These are phyloP conservation scores for Rhodocollybia butyracea DNA, from an alignment of 768 basidiomycete genomes.

Conservation along the genomic window DNA sequence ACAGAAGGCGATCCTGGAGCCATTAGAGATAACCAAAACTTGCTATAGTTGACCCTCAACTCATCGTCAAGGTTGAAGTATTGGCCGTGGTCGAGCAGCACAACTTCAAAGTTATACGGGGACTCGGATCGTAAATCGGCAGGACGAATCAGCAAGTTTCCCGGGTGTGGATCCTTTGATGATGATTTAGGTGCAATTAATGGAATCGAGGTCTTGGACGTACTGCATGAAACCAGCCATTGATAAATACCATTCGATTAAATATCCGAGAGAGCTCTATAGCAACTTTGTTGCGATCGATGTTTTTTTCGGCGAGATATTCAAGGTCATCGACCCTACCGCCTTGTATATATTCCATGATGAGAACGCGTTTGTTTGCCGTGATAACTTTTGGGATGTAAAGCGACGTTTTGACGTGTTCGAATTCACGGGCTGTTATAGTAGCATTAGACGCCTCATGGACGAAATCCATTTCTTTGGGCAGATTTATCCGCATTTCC, in stretches of 20 bases:
- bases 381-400: slow-evolving; percentile 85
- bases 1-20: slow-evolving; percentile 63
- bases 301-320: slow-evolving; percentile 76
- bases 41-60: slow-evolving; percentile 79
- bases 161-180: slow-evolving; percentile 81
- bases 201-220: slow-evolving; percentile 22
- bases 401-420: slow-evolving; percentile 66
- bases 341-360: slow-evolving; percentile 95
- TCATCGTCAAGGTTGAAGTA: slow-evolving; percentile 88
- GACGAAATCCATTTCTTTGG: slow-evolving; percentile 92
- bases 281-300: slow-evolving; percentile 92
- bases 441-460: slow-evolving; percentile 87
- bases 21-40: slow-evolving; percentile 90
- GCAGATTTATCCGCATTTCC: slow-evolving; percentile 91
- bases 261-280: slow-evolving; percentile 86
- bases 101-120: slow-evolving; percentile 95
- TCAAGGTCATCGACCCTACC: slow-evolving; percentile 84
- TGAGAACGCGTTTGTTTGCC: slow-evolving; percentile 79
- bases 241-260: slow-evolving; percentile 91
- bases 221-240: slow-evolving; percentile 87
- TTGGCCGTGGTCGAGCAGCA: slow-evolving; percentile 88
- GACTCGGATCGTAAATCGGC: slow-evolving; percentile 59
- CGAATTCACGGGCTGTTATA: slow-evolving; percentile 70
- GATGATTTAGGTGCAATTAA: slow-evolving; percentile 2
- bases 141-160: slow-evolving; percentile 89